Conservation (phyloP, 192 early-diverging fungal species). For the Podila horticola region DNA sequence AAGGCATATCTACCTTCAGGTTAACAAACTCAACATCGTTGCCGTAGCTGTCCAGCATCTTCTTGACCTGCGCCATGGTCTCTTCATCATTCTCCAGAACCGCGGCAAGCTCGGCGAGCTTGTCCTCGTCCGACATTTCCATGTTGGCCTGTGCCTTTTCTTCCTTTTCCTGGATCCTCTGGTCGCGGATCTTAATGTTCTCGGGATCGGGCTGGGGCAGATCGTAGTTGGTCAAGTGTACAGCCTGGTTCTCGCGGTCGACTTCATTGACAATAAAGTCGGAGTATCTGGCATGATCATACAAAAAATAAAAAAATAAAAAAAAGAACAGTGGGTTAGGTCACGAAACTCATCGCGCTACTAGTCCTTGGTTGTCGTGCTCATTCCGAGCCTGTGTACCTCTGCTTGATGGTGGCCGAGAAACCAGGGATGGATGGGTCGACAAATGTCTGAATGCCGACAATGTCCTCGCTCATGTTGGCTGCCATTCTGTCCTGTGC, state of each 20-base stretch:
- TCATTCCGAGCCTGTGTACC: constrained; percentile 37
- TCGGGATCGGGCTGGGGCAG: constrained; percentile 20
- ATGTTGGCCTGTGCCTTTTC: constrained; percentile 22
- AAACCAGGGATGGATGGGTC: constrained; percentile 58
- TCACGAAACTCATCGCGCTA: too few species aligned
- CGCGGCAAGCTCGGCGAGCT: constrained; percentile 21
- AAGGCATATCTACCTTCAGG: constrained; percentile 17
- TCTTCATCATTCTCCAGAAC: constrained; percentile 23
- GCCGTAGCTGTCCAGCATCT: constrained; percentile 49
- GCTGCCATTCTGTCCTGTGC: background rate
- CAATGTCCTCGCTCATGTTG: constrained; percentile 64
- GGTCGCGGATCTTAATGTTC: constrained; percentile 7
- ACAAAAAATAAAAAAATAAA: background rate
- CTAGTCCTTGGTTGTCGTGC: background rate
- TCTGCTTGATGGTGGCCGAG: constrained; percentile 69
- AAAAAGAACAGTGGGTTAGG: too few species aligned
- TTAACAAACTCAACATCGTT: constrained; percentile 46
- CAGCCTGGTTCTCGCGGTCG: constrained; percentile 70
- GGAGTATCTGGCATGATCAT: constrained; percentile 64
- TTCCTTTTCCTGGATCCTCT: constrained; percentile 32
- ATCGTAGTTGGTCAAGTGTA: constrained; percentile 66
- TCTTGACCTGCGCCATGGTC: constrained; percentile 30
- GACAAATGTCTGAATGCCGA: constrained; percentile 74
- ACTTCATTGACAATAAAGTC: constrained; percentile 98
- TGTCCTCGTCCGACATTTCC: constrained; percentile 31